Percentiles rank a stretch among this genome's conserved stretches.
Evolutionary conservation across 345 rosid species (phyloP).

Genomic region (Zanthoxylum bungeanum): DNA sequence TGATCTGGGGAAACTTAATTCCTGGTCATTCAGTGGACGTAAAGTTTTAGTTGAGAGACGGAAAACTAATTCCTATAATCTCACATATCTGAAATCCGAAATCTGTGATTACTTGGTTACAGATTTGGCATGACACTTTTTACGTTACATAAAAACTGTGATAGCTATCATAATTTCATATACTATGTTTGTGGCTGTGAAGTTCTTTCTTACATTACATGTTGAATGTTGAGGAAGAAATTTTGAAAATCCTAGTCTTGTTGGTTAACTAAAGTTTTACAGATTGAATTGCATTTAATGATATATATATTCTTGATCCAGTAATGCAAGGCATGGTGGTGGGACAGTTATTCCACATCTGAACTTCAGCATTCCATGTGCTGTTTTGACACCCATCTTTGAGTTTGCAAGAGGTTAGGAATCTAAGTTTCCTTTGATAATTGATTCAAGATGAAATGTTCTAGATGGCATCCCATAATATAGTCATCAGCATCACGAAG

Average conservation of each 20-base stretch:
- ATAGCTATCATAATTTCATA: neutral
- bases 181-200: neutral
- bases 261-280: conserved; percentile 2
- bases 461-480: neutral
- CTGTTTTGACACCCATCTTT: conserved; percentile 67
- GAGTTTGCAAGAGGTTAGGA: conserved; percentile 69
- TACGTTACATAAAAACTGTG: neutral
- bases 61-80: neutral
- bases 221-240: neutral
- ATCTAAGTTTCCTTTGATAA: conserved; percentile 9
- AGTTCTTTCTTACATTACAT: neutral
- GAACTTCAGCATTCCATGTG: conserved; percentile 94
- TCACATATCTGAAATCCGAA: neutral
- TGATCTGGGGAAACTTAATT: neutral
- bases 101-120: neutral
- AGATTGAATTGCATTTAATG: conserved; percentile 5
- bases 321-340: conserved; percentile 91
- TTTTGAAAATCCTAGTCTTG: neutral
- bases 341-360: conserved; percentile 85
- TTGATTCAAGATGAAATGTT: conserved; percentile 3
- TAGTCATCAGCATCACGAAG: too few relatives aligned
- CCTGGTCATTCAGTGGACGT: too few relatives aligned
- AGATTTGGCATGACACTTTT: neutral
- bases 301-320: conserved; percentile 31
- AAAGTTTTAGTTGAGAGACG: conserved; percentile 2